Evolutionary conservation across 257 asterid genomes (phyloP).

Genomic region (Verbena officinalis): DNA sequence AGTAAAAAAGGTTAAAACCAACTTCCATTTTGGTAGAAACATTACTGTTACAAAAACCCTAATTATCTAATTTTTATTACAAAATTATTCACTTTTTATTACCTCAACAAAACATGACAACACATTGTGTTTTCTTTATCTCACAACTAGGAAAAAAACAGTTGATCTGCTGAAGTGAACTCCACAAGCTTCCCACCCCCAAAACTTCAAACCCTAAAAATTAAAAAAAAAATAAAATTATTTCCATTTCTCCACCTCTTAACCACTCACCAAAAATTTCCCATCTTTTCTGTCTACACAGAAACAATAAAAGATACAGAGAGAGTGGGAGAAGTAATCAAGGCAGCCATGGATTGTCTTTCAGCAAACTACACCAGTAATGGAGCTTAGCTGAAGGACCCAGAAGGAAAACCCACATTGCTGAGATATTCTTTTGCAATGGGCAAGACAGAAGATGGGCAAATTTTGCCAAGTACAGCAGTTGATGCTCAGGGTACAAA

Average conservation of each 20-base stretch:
- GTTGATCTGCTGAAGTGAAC: conserved; percentile 56
- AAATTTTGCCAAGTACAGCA: conserved; percentile 44
- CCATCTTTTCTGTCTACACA: conserved; percentile 21
- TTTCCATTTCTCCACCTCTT: conserved; percentile 41
- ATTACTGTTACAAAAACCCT: neutral
- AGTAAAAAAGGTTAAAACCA: no score
- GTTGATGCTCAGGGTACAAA: conserved; percentile 54
- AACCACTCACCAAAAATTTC: conserved; percentile 48
- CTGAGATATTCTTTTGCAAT: conserved; percentile 45
- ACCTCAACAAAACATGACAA: conserved; percentile 29
- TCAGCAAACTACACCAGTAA: conserved; percentile 42
- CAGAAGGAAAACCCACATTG: conserved; percentile 57
- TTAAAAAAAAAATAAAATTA: neutral
- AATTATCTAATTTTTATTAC: neutral
- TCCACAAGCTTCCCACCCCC: conserved; percentile 43
- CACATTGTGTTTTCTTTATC: conserved; percentile 37
- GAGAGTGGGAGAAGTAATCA: neutral
- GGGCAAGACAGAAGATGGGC: conserved; percentile 82
- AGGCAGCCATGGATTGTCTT: conserved; percentile 35
- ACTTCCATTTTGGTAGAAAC: conserved; percentile 8
- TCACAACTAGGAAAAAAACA: conserved; percentile 36
- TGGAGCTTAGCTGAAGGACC: conserved; percentile 49
- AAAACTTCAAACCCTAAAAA: conserved; percentile 48
- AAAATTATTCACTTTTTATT: conserved; percentile 17
- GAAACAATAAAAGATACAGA: conserved; percentile 9